These are phyloP conservation scores for Aureobasidium sp. DNA, from an alignment of 2,329 filamentous ascomycete species.

Conservation along the genomic window DNA sequence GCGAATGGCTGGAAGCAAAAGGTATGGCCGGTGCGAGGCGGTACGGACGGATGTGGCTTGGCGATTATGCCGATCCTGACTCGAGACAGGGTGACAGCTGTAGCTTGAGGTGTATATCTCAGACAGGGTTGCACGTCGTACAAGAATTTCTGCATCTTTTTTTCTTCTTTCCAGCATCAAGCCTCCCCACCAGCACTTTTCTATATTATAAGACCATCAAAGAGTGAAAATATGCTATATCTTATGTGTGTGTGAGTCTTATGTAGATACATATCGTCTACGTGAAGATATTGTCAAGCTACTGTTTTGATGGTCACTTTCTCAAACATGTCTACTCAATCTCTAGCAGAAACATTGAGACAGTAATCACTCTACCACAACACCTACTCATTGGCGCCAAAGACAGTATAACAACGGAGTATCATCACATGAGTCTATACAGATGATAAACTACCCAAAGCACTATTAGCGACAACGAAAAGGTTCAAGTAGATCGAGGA, in stretches of 20 bases:
- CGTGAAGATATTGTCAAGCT: too few species aligned
- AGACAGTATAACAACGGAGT: too few species aligned
- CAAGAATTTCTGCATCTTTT: not conserved
- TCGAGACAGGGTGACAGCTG: not conserved
- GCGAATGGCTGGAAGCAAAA: slow-evolving; percentile 3
- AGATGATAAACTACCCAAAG: too few species aligned
- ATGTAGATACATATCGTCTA: not conserved
- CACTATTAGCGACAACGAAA: not conserved
- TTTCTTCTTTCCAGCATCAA: not conserved
- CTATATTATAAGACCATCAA: not conserved
- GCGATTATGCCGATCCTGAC: not conserved
- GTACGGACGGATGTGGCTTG: slow-evolving; percentile 7
- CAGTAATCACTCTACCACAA: too few species aligned
- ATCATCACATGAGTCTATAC: rapidly evolving
- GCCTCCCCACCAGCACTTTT: not conserved
- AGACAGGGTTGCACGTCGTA: not conserved
- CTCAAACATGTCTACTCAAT: not conserved
- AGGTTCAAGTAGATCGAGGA: not conserved
- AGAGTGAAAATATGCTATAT: too few species aligned
- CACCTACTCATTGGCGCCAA: too few species aligned
- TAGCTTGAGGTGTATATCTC: too few species aligned
- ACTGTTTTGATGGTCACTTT: not conserved
- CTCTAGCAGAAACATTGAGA: not conserved
- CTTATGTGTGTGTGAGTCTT: not conserved
- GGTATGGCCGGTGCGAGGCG: slow-evolving; percentile 9